A percentile compares a stretch with the other conserved stretches of the same genome.
Evolutionary conservation across 1,139 yeast species (phyloP).

Genomic region (Zygosaccharomyces pseudobailii): DNA sequence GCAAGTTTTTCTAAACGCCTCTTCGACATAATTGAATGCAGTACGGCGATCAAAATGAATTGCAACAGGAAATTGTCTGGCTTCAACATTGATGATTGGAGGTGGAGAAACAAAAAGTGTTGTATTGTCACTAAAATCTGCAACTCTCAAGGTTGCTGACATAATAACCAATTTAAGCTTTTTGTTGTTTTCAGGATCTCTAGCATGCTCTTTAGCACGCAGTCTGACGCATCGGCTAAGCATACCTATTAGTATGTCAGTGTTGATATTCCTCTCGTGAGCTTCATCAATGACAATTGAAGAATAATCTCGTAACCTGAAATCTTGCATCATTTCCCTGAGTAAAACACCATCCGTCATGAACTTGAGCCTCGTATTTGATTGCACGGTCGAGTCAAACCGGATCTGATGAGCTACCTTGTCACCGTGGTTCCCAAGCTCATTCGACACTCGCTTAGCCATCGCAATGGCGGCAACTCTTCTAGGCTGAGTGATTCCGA

Average conservation of each 20-base stretch:
- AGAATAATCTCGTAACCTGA: constrained; percentile 74
- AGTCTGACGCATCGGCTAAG: constrained; percentile 79
- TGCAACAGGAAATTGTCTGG: constrained; percentile 93
- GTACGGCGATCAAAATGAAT: constrained; percentile 86
- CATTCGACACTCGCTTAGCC: constrained; percentile 84
- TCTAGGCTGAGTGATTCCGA: constrained; percentile 95
- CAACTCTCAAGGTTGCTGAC: constrained; percentile 95
- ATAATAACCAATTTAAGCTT: constrained; percentile 70
- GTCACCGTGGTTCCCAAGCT: constrained; percentile 72
- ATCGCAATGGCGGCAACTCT: constrained; percentile 98
- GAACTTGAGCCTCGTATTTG: constrained; percentile 78
- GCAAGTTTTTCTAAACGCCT: constrained; percentile 77
- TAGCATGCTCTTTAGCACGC: constrained; percentile 52
- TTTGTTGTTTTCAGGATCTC: constrained; percentile 45
- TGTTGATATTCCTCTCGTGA: constrained; percentile 91
- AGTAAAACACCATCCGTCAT: constrained; percentile 98
- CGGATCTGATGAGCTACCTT: constrained; percentile 88
- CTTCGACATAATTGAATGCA: constrained; percentile 72
- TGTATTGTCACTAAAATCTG: constrained; percentile 84
- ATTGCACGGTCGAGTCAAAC: constrained; percentile 70
- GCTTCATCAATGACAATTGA: constrained; percentile 93
- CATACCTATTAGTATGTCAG: constrained; percentile 94
- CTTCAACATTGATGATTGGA: constrained; percentile 85
- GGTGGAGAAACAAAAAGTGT: constrained; percentile 72
- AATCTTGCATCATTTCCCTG: constrained; percentile 88